Conservation (phyloP, 495 filamentous ascomycete species). For the Lichina pygmaea region DNA sequence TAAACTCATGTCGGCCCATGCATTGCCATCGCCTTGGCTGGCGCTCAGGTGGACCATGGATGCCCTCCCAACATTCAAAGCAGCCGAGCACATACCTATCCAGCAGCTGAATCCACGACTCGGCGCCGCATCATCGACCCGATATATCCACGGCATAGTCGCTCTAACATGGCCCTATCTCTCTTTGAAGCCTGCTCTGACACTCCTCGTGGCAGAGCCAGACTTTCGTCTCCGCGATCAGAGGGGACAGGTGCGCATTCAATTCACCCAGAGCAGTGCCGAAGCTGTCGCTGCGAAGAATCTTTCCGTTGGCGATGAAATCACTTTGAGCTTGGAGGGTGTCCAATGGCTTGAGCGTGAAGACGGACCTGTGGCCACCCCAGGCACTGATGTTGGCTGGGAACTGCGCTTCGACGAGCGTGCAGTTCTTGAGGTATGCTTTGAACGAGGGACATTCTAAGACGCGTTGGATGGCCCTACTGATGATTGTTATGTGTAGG, state of each 20-base stretch:
- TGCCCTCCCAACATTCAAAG: too few species aligned
- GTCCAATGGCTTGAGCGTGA: slow-evolving; percentile 24
- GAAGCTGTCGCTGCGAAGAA: slow-evolving; percentile 34
- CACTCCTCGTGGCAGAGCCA: slow-evolving; percentile 58
- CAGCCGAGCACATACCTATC: too few species aligned
- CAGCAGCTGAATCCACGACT: too few species aligned
- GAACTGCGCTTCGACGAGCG: slow-evolving; percentile 34
- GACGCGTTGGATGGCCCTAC: too few species aligned
- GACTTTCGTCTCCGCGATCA: slow-evolving; percentile 59
- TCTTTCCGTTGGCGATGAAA: slow-evolving; percentile 50
- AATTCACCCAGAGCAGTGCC: slow-evolving; percentile 47
- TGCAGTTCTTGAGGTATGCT: slow-evolving; percentile 28
- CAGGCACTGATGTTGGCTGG: slow-evolving; percentile 47
- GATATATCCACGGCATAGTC: slow-evolving; percentile 34
- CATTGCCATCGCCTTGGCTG: too few species aligned
- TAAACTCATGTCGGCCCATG: too few species aligned
- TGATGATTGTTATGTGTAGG: too few species aligned
- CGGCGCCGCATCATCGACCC: not conserved
- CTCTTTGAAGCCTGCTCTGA: slow-evolving; percentile 36
- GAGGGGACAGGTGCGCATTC: slow-evolving; percentile 60
- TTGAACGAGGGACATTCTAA: too few species aligned
- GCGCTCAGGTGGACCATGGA: too few species aligned
- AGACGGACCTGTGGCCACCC: slow-evolving; percentile 19
- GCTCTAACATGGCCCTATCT: slow-evolving; percentile 86
- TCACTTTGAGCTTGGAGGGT: slow-evolving; percentile 40